Evolutionary conservation across 495 filamentous ascomycete species (phyloP).

Genomic region (Sordaria brevicollis): DNA sequence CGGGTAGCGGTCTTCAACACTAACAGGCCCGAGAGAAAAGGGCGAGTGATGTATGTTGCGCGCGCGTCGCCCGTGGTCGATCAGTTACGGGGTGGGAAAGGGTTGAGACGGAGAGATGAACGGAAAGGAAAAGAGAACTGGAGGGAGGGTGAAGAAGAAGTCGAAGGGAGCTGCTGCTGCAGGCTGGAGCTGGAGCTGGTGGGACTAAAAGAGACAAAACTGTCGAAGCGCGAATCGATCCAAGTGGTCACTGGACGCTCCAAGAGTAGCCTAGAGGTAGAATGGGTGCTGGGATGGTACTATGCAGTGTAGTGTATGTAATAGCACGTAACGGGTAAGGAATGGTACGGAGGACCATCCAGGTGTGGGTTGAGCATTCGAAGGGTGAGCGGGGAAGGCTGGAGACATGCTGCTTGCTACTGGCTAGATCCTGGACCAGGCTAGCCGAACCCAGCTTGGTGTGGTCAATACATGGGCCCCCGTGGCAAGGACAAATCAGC

Average conservation of each 20-base stretch:
- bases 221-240: background rate
- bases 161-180: background rate
- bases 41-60: background rate
- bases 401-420: slow-evolving; percentile 14
- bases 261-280: background rate
- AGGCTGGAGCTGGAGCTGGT: background rate
- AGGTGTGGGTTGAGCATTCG: slow-evolving; percentile 1
- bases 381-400: slow-evolving; percentile 17
- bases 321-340: background rate
- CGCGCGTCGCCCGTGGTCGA: background rate
- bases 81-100: background rate
- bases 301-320: background rate
- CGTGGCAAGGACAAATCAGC: slow-evolving; percentile 16
- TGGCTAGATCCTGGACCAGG: slow-evolving; percentile 14
- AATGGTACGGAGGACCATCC: background rate
- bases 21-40: background rate
- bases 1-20: background rate
- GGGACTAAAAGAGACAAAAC: background rate
- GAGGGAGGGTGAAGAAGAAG: background rate
- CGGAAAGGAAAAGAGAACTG: background rate
- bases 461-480: slow-evolving; percentile 11
- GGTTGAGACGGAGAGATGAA: background rate
- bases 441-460: slow-evolving; percentile 14
- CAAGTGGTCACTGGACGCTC: background rate
- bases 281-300: background rate